Evolutionary conservation across 805 yeast species (phyloP).

Genomic region (Yarrowia alimentaria): DNA sequence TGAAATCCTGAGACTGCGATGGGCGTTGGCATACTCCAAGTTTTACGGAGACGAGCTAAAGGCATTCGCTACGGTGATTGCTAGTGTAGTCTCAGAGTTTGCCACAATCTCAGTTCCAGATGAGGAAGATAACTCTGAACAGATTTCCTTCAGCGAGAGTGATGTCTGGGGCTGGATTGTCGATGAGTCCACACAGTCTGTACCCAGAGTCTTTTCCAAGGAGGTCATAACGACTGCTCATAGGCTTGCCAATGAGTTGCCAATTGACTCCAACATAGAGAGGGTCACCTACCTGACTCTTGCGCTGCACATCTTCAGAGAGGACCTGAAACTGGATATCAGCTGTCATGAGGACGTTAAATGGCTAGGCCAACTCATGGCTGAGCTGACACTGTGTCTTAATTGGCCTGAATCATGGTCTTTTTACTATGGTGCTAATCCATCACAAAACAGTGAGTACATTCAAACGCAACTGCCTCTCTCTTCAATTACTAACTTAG

Average conservation of each 20-base stretch:
- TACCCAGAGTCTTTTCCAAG: not conserved
- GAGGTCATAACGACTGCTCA: not conserved
- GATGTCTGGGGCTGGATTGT: slow-evolving; percentile 19
- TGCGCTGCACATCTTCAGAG: slow-evolving; percentile 16
- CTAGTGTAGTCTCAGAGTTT: slow-evolving; percentile 16
- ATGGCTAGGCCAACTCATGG: slow-evolving; percentile 1
- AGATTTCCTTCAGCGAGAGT: slow-evolving; percentile 7
- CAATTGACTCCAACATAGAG: slow-evolving; percentile 7
- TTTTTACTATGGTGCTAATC: slow-evolving; percentile 2
- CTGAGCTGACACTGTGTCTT: not conserved
- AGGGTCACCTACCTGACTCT: slow-evolving; percentile 12
- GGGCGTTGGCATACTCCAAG: slow-evolving; percentile 26
- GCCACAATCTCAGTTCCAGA: not conserved
- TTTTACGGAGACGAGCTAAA: slow-evolving; percentile 7
- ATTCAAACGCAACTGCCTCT: too few relatives aligned
- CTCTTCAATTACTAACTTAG: not conserved
- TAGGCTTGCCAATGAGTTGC: not conserved
- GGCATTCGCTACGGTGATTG: slow-evolving; percentile 1
- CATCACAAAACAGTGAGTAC: too few relatives aligned
- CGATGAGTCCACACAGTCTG: not conserved
- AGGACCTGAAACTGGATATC: slow-evolving; percentile 16
- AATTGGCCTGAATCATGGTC: slow-evolving; percentile 21
- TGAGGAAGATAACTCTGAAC: not conserved
- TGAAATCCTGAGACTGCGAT: slow-evolving; percentile 21
- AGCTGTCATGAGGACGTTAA: not conserved